These are phyloP conservation scores for Pharnaceum exiguum DNA, from an alignment of 148 eudicot genomes.

Conservation along the genomic window DNA sequence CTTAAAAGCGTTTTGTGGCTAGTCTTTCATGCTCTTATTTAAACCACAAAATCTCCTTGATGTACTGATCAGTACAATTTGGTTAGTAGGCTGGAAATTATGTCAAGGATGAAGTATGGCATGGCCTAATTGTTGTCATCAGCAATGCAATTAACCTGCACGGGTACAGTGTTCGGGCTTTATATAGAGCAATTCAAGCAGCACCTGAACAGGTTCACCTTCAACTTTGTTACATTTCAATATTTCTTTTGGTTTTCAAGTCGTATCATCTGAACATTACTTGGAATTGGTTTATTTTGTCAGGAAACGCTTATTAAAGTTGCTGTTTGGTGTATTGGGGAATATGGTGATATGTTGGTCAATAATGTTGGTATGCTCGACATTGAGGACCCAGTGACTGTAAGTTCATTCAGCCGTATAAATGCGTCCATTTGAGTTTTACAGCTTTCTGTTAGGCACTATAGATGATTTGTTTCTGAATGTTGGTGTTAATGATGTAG, in stretches of 20 bases:
- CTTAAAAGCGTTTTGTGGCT: no score
- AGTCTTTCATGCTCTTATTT: background rate
- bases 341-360: conserved; percentile 95
- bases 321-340: conserved; percentile 98
- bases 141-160: conserved; percentile 85
- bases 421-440: no score
- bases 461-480: no score
- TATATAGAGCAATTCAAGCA: conserved; percentile 62
- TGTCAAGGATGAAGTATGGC: conserved; percentile 93
- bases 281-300: conserved; percentile 8
- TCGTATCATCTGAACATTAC: background rate
- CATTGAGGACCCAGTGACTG: conserved; percentile 84
- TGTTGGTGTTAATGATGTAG: no score
- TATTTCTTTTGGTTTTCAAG: conserved; percentile 8
- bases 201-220: conserved; percentile 93
- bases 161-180: conserved; percentile 74
- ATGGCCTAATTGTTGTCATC: conserved; percentile 77
- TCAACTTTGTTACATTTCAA: conserved; percentile 8
- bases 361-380: conserved; percentile 78
- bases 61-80: conserved; percentile 34
- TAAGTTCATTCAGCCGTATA: conserved; percentile 63
- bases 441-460: no score
- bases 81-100: conserved; percentile 84
- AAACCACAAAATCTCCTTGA: conserved; percentile 1
- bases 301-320: conserved; percentile 93